Evolutionary conservation across 2,329 filamentous ascomycete genomes (phyloP).

Genomic region (Aspergillus transmontanensis): DNA sequence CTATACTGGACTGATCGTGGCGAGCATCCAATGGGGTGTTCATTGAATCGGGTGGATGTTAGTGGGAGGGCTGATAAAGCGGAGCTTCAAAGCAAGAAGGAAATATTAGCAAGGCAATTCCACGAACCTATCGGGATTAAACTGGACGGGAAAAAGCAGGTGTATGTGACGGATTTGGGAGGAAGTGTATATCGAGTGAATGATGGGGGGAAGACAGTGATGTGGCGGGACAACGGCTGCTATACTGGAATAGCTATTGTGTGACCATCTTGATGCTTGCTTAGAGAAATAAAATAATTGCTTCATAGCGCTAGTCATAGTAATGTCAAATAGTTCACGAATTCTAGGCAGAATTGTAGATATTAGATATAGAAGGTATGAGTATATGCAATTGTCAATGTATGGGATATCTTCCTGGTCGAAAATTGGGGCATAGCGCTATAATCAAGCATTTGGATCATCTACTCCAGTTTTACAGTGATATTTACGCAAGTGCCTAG

Average conservation of each 20-base stretch:
- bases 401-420: no score
- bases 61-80: slow-evolving; percentile 25
- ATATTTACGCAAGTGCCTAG: background rate
- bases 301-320: background rate
- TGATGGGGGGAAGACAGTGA: slow-evolving; percentile 22
- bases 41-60: slow-evolving; percentile 45
- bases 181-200: slow-evolving; percentile 25
- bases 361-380: background rate
- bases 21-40: slow-evolving; percentile 58
- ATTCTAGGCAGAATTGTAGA: background rate
- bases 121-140: slow-evolving; percentile 32
- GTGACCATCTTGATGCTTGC: background rate
- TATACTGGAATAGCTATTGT: slow-evolving; percentile 23
- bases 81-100: slow-evolving; percentile 17
- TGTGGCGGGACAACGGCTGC: slow-evolving; percentile 22
- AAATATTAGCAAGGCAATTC: slow-evolving; percentile 27
- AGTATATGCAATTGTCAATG: background rate
- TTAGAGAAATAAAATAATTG: background rate
- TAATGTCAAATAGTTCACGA: background rate
- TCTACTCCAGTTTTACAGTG: background rate
- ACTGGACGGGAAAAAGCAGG: slow-evolving; percentile 19
- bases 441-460: background rate
- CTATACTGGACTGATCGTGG: slow-evolving; percentile 66
- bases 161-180: slow-evolving; percentile 29
- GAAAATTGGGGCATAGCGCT: background rate